These are phyloP conservation scores for Taxillus chinensis DNA, from an alignment of 164 flowering plant species.

Conservation along the genomic window DNA sequence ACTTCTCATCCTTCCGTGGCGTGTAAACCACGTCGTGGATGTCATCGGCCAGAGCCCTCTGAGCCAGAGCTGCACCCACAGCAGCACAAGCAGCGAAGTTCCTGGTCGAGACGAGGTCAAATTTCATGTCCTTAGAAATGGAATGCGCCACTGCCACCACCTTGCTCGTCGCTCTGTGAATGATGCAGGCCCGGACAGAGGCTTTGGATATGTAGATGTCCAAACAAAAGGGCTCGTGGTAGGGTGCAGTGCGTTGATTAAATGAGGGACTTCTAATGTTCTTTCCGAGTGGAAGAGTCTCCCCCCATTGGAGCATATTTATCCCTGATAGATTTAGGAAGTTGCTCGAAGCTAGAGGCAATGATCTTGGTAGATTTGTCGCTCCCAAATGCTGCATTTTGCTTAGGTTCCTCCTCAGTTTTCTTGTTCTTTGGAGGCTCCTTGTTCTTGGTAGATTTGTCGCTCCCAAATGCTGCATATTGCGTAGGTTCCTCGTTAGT, in stretches of 20 bases:
- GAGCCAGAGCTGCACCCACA: slow-evolving; percentile 67
- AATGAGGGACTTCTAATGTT: slow-evolving; percentile 53
- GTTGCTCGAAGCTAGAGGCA: not conserved
- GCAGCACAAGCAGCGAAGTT: slow-evolving; percentile 53
- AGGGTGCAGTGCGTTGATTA: slow-evolving; percentile 74
- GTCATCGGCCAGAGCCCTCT: slow-evolving; percentile 85
- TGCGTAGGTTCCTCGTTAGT: slow-evolving; percentile 16
- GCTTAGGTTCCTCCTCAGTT: slow-evolving; percentile 1
- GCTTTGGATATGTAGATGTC: slow-evolving; percentile 74
- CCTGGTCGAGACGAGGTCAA: slow-evolving; percentile 58
- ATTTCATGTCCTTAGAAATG: slow-evolving; percentile 86
- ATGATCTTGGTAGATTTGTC: not conserved
- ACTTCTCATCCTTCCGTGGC: slow-evolving; percentile 75
- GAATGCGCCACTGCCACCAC: slow-evolving; percentile 92
- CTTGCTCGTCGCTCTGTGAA: slow-evolving; percentile 83
- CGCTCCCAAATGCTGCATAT: slow-evolving; percentile 7
- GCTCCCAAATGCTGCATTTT: too few relatives aligned
- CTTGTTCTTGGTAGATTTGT: slow-evolving; percentile 13
- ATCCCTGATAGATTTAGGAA: slow-evolving; percentile 2
- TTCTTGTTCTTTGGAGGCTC: not conserved
- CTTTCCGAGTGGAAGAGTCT: slow-evolving; percentile 17
- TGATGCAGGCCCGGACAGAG: slow-evolving; percentile 79
- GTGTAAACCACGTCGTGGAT: slow-evolving; percentile 74
- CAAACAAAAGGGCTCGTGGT: slow-evolving; percentile 84
- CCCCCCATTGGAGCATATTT: slow-evolving; percentile 9